Evolutionary conservation across 2,329 filamentous ascomycete species (phyloP).

Genomic region (Penicillium sp.): DNA sequence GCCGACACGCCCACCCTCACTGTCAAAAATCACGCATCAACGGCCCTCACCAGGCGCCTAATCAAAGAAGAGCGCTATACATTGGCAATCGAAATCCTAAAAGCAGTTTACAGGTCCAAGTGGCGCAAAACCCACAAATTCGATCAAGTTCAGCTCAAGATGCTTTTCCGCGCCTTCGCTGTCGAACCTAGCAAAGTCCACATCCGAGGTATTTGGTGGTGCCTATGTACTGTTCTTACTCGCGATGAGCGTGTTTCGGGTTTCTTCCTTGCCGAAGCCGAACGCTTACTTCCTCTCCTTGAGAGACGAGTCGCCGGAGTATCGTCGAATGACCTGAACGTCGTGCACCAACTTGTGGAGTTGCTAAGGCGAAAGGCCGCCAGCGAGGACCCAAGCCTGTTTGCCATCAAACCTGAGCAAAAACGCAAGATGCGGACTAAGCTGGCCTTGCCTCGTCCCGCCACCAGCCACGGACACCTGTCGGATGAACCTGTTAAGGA

Average conservation of each 20-base stretch:
- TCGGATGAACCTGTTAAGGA: constrained; percentile 5
- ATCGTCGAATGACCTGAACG: neutral
- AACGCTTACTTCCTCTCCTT: constrained; percentile 22
- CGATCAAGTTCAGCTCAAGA: constrained; percentile 36
- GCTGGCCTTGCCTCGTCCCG: neutral
- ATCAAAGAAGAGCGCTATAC: constrained; percentile 24
- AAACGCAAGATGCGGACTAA: constrained; percentile 6
- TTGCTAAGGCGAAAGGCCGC: constrained; percentile 9
- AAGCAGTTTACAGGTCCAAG: constrained; percentile 35
- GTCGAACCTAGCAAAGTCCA: constrained; percentile 17
- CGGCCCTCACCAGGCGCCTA: constrained; percentile 26
- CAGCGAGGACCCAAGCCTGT: neutral
- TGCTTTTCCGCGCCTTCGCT: constrained; percentile 35
- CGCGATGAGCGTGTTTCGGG: constrained; percentile 28
- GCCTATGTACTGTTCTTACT: constrained; percentile 35
- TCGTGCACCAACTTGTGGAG: neutral
- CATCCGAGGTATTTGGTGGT: constrained; percentile 39
- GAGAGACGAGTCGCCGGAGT: constrained; percentile 3
- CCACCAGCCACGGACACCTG: neutral
- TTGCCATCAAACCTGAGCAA: neutral
- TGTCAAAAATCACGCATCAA: constrained; percentile 36
- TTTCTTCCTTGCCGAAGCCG: constrained; percentile 34
- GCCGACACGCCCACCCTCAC: constrained; percentile 27
- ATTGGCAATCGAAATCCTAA: constrained; percentile 32
- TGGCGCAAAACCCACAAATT: constrained; percentile 32